Conservation (phyloP, 164 flowering plant species). For the Stephania japonica region DNA sequence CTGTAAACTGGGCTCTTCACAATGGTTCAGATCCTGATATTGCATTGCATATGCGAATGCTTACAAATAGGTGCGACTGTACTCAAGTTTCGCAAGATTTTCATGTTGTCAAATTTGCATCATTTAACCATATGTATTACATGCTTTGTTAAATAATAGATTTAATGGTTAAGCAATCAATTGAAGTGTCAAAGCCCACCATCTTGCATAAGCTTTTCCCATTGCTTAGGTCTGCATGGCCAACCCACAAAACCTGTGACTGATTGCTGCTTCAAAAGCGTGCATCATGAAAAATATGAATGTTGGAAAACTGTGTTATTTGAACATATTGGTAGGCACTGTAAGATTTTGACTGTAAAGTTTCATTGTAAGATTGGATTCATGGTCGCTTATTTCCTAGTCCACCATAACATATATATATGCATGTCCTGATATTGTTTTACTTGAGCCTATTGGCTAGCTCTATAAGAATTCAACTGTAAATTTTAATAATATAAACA, state of each 20-base stretch:
- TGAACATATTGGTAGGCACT: background rate
- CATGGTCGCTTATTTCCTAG: no score
- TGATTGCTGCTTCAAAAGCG: no score
- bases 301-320: background rate
- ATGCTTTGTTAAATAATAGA: background rate
- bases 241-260: no score
- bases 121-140: background rate
- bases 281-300: background rate
- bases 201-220: background rate
- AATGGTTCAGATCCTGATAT: conserved; percentile 68
- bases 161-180: background rate
- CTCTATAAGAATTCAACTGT: background rate
- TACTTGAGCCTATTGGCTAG: background rate
- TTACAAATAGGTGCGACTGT: conserved; percentile 60
- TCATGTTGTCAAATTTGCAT: background rate
- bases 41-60: conserved; percentile 92
- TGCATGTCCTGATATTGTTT: background rate
- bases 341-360: background rate
- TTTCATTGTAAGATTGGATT: background rate
- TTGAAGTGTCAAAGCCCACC: background rate
- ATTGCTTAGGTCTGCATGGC: no score
- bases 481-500: background rate
- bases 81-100: background rate
- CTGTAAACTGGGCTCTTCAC: conserved; percentile 70
- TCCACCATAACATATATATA: background rate